A percentile compares a stretch with the other conserved stretches of the same genome.
phyloP scores from a whole-genome alignment of 805 yeast species.

The Ogataea naganishii region DNA sequence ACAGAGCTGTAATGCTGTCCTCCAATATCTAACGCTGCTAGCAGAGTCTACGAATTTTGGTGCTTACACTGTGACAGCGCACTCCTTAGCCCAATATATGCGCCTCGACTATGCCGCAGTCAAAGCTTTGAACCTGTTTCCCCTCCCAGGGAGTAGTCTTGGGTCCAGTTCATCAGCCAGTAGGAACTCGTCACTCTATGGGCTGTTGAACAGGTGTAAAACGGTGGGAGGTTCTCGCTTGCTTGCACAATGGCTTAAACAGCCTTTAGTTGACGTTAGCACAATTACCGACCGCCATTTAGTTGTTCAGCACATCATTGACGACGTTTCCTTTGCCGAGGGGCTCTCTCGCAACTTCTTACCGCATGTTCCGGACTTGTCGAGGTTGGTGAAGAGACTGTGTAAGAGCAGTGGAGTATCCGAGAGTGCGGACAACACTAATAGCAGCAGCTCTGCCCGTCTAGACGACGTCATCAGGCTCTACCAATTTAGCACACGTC shows the following conservation, averaged over 20 bases:
- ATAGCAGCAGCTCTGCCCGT: slow-evolving; percentile 36
- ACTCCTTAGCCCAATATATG: slow-evolving; percentile 75
- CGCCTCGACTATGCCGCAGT: slow-evolving; percentile 87
- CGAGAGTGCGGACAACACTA: slow-evolving; percentile 15
- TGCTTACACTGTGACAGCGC: slow-evolving; percentile 47
- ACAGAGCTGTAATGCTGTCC: slow-evolving; percentile 57
- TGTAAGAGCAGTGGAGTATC: slow-evolving; percentile 18
- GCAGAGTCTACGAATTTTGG: slow-evolving; percentile 48
- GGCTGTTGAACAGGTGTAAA: slow-evolving; percentile 80
- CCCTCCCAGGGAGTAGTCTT: slow-evolving; percentile 37
- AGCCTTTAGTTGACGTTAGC: slow-evolving; percentile 66
- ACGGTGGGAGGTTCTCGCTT: slow-evolving; percentile 84
- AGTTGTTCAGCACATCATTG: slow-evolving; percentile 66
- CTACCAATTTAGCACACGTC: slow-evolving; percentile 64
- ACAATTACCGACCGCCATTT: slow-evolving; percentile 62
- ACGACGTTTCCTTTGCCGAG: slow-evolving; percentile 59
- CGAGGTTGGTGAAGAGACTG: slow-evolving; percentile 65
- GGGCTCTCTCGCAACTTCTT: slow-evolving; percentile 59
- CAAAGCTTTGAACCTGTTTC: slow-evolving; percentile 80
- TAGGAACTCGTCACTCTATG: slow-evolving; percentile 52
- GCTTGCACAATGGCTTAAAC: slow-evolving; percentile 91
- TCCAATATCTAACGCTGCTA: slow-evolving; percentile 60
- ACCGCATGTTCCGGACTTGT: slow-evolving; percentile 73
- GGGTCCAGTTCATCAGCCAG: slow-evolving; percentile 35
- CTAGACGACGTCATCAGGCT: slow-evolving; percentile 86